phyloP scores from a whole-genome alignment of 495 filamentous ascomycete species.

The Talaromyces thailandensis region DNA sequence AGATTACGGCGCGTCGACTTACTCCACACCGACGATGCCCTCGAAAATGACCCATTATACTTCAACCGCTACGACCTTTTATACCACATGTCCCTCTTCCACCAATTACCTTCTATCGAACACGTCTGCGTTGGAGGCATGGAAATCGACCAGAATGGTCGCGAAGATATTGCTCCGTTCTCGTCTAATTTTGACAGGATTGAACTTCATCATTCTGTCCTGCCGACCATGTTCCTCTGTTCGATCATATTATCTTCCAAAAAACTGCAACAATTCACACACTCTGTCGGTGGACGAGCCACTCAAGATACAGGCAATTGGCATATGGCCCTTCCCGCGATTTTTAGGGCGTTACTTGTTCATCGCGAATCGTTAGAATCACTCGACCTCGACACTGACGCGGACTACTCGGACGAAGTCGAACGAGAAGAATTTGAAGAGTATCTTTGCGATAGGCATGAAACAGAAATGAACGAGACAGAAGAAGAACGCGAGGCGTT shows the following conservation, averaged over 20 bases:
- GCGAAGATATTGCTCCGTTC: neutral
- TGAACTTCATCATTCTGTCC: conserved; percentile 11
- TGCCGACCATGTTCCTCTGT: conserved; percentile 9
- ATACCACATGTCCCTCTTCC: conserved; percentile 8
- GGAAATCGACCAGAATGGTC: conserved; percentile 3
- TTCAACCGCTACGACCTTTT: conserved; percentile 7
- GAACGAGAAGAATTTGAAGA: conserved; percentile 5
- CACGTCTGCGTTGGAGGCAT: conserved; percentile 13
- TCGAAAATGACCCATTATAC: conserved; percentile 1
- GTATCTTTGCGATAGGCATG: conserved; percentile 1
- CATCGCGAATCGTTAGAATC: conserved; percentile 19
- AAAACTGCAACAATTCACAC: conserved; percentile 11
- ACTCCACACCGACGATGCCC: conserved; percentile 5
- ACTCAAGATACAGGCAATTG: conserved; percentile 2
- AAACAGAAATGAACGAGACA: neutral
- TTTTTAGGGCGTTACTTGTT: conserved; percentile 13
- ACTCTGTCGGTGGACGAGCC: conserved; percentile 15
- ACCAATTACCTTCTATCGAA: conserved; percentile 18
- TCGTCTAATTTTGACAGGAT: conserved; percentile 15
- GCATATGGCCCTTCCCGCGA: conserved; percentile 12
- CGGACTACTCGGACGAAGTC: neutral
- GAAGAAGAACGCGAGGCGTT: conserved; percentile 2
- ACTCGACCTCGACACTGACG: conserved; percentile 17
- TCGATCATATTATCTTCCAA: conserved; percentile 14
- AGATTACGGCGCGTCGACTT: conserved; percentile 3